Base-by-base conservation (phyloP, 345 rosid species). In the Syzygium aromaticum region DNA sequence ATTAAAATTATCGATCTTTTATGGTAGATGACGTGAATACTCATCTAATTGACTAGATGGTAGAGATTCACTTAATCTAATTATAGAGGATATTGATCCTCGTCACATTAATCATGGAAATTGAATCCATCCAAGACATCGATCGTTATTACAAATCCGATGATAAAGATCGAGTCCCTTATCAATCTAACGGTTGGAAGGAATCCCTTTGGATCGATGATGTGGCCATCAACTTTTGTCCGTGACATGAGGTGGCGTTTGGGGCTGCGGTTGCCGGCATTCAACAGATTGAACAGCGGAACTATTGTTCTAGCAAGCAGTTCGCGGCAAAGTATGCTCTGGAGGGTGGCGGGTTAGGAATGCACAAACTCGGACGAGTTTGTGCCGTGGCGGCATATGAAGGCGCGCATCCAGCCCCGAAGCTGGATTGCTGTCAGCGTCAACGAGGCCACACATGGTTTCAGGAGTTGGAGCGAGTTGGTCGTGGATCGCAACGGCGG, bases 1-100 rank as follows among this genome's bases (percentile, higher is more conserved):
- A n/a, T 61, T n/a, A n/a, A 0, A 3, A n/a, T 0, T 0, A n/a
- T 61, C 14, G 5, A 61, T 61, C 8, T n/a, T 1, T n/a, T n/a
- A n/a, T 0, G 2, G 5, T 27, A 59, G 11, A 61, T 5, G 9
- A 61, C n/a, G 8, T 0, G 8, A 13, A 61, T 61, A 14, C 0
- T 13, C 9, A 6, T 61, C 19, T 3, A n/a, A 61, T 59, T 16
- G 2, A 59, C 11, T 0, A 0, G 2, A n/a, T 0, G 15, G 2
- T n/a, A 14, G 1, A n/a, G 2, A 61, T 61, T n/a, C 33, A 61
- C 38, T 13, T 61, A 33, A 61, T 61, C 7, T 12, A 61, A 13
- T 0, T 1, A 0, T 6, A 17, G 73, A 12, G 8, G 4, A n/a
- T n/a, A n/a, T 61, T 27, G 8, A n/a, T 61, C 3, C 17, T 61